Conservation (phyloP, 345 rosid genomes). For the Viola odorata region DNA sequence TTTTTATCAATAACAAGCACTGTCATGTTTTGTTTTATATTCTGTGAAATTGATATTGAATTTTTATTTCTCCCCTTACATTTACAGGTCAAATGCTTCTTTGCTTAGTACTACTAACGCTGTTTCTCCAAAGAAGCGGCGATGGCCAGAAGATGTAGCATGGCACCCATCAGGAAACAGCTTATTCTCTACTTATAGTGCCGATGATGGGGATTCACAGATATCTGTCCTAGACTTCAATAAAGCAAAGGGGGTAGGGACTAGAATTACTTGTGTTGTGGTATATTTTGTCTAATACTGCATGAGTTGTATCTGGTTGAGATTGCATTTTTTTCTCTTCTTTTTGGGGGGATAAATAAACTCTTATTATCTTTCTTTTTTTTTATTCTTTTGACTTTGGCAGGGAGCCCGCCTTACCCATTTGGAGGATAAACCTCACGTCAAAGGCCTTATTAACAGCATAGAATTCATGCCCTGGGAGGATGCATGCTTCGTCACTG, state of each 20-base stretch:
- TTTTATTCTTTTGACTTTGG: conserved; percentile 10
- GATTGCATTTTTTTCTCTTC: too few relatives aligned
- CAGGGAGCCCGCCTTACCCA: conserved; percentile 57
- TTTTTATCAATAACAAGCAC: neutral
- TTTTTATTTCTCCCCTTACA: neutral
- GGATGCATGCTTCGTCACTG: conserved; percentile 62
- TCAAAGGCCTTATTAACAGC: conserved; percentile 77
- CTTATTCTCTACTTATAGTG: conserved; percentile 58
- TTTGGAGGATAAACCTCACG: conserved; percentile 73
- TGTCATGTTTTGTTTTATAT: neutral
- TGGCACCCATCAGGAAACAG: conserved; percentile 88
- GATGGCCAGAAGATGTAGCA: conserved; percentile 94
- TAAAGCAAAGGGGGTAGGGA: conserved; percentile 58
- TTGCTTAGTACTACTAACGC: conserved; percentile 65
- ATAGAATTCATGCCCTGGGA: conserved; percentile 85
- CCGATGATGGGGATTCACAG: conserved; percentile 81
- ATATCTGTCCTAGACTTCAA: conserved; percentile 69
- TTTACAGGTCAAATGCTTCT: conserved; percentile 66
- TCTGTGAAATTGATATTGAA: too few relatives aligned
- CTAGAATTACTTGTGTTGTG: conserved; percentile 2
- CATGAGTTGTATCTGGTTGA: too few relatives aligned
- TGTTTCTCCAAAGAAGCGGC: conserved; percentile 54
- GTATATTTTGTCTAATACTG: neutral
- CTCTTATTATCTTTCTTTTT: neutral
- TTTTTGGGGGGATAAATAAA: neutral